Evolutionary conservation across 768 basidiomycete genomes (phyloP).

Genomic region (Psilocybe tampanensis): DNA sequence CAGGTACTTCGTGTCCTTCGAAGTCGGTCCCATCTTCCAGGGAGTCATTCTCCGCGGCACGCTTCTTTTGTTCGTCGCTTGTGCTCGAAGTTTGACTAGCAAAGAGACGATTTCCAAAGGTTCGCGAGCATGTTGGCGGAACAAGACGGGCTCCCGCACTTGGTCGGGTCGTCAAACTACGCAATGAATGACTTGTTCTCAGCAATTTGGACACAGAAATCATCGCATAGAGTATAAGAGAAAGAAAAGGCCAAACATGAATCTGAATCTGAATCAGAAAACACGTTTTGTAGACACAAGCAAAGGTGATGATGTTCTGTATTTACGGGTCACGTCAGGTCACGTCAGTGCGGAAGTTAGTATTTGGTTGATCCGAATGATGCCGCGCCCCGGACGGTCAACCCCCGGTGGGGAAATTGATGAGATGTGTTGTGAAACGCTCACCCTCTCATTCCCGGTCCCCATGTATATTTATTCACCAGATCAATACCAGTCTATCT

Average conservation of each 20-base stretch:
- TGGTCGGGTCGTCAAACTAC: background rate
- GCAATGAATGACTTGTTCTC: background rate
- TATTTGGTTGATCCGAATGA: too few relatives aligned
- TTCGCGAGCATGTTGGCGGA: background rate
- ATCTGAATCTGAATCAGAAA: background rate
- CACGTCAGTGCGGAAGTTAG: too few relatives aligned
- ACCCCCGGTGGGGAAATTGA: too few relatives aligned
- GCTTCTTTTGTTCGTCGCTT: background rate
- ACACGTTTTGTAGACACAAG: background rate
- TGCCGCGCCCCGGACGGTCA: too few relatives aligned
- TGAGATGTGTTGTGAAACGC: background rate
- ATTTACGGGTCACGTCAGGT: too few relatives aligned
- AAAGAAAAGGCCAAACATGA: background rate
- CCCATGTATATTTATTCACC: background rate
- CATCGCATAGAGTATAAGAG: background rate
- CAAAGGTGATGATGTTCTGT: too few relatives aligned
- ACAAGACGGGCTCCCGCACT: background rate
- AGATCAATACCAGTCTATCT: background rate
- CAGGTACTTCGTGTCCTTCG: background rate
- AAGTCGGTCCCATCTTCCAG: background rate
- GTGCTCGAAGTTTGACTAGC: background rate
- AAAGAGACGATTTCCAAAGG: background rate
- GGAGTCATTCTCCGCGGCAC: background rate
- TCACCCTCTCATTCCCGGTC: background rate
- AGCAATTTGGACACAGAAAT: background rate